Percentiles rank a stretch among this genome's conserved stretches.
These are phyloP conservation scores for Coprinellus micaceus DNA, from an alignment of 768 basidiomycete genomes.

Conservation along the genomic window DNA sequence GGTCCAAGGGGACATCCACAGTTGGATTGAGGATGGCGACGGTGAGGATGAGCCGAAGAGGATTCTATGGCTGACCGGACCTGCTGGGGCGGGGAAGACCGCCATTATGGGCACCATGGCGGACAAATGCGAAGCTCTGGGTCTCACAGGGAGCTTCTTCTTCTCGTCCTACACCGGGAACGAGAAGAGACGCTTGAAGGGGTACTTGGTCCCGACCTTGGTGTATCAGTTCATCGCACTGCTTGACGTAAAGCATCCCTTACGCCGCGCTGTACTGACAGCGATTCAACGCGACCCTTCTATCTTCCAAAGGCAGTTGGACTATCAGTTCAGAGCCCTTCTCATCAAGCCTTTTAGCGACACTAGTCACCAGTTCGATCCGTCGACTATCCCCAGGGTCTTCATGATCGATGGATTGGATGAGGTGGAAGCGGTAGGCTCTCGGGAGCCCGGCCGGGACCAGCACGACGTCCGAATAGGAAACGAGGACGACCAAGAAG, in stretches of 20 bases:
- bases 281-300: neutral
- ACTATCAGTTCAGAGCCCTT: neutral
- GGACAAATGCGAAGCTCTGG: neutral
- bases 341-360: neutral
- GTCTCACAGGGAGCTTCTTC: slow-evolving; percentile 7
- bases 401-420: neutral
- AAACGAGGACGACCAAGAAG: neutral
- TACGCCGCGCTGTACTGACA: neutral
- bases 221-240: neutral
- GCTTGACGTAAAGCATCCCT: neutral
- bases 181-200: neutral
- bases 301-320: neutral
- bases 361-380: neutral
- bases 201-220: neutral
- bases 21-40: neutral
- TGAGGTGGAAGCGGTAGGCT: neutral
- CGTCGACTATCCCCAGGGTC: neutral
- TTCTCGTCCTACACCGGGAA: slow-evolving; percentile 1
- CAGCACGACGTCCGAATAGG: neutral
- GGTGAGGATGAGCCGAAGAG: neutral
- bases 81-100: slow-evolving; percentile 11
- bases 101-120: slow-evolving; percentile 10
- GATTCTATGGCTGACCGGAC: slow-evolving; percentile 6
- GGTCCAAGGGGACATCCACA: slow-evolving; percentile 1
- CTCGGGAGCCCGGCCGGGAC: neutral